Evolutionary conservation across 2,329 filamentous ascomycete species (phyloP).

Genomic region (Malbranchea zuffiana): DNA sequence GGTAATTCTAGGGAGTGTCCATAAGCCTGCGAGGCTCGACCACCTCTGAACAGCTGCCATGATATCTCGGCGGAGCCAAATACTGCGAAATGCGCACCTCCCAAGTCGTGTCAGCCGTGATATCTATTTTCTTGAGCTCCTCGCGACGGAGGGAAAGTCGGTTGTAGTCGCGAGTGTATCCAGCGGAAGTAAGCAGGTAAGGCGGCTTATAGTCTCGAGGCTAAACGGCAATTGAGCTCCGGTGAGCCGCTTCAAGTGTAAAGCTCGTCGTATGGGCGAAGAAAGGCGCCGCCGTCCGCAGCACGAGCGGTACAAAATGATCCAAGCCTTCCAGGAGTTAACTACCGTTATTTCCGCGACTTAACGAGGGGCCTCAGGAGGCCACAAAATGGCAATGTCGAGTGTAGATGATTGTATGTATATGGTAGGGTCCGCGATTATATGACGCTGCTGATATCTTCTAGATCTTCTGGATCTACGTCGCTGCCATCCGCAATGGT

Average conservation of each 20-base stretch:
- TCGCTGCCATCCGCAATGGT: background rate
- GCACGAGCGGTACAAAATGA: background rate
- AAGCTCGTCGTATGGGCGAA: background rate
- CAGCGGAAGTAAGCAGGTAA: too few relatives aligned
- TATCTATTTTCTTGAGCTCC: too few relatives aligned
- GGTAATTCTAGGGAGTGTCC: too few relatives aligned
- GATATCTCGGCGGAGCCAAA: too few relatives aligned
- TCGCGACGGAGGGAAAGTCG: too few relatives aligned
- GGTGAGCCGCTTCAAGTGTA: background rate
- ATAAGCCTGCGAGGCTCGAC: too few relatives aligned
- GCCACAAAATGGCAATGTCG: background rate
- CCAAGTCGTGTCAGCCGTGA: too few relatives aligned
- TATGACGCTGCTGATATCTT: slow-evolving; percentile 6
- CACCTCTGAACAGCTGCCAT: too few relatives aligned
- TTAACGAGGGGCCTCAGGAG: background rate
- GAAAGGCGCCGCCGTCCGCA: background rate
- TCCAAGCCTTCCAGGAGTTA: background rate
- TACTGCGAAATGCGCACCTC: too few relatives aligned
- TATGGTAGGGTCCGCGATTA: background rate
- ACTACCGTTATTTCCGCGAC: background rate
- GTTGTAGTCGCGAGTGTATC: too few relatives aligned
- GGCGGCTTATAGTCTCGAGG: too few relatives aligned
- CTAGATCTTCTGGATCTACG: slow-evolving; percentile 8
- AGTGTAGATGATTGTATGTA: background rate
- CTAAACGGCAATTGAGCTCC: too few relatives aligned